These are phyloP conservation scores for Coprinopsis cinerea DNA, from an alignment of 768 basidiomycete genomes.

Conservation along the genomic window DNA sequence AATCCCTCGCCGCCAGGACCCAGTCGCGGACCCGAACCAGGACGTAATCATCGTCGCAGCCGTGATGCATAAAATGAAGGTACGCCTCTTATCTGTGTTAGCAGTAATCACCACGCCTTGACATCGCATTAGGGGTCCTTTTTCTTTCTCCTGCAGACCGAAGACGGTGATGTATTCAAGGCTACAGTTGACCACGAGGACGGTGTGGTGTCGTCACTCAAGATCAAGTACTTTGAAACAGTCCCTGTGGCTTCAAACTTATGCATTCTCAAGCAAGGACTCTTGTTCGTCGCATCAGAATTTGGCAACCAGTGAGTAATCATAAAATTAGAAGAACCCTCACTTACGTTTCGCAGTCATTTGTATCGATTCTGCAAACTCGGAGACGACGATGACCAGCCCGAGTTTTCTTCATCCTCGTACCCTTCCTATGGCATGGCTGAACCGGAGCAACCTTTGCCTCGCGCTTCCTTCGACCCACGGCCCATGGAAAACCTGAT, in stretches of 20 bases:
- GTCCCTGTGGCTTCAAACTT: constrained; percentile 89
- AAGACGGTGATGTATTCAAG: constrained; percentile 96
- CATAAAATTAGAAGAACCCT: constrained; percentile 9
- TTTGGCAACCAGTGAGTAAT: constrained; percentile 88
- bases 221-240: constrained; percentile 99
- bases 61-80: constrained; percentile 99
- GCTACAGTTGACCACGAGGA: constrained; percentile 98
- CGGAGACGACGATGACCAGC: constrained; percentile 94
- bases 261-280: constrained; percentile 97
- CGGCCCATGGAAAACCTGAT: constrained; percentile 83
- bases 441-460: constrained; percentile 57
- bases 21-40: constrained; percentile 76
- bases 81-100: too few relatives aligned
- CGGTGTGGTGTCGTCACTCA: constrained; percentile 85
- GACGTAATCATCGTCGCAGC: constrained; percentile 88
- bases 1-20: constrained; percentile 88
- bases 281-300: constrained; percentile 95
- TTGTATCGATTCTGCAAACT: constrained; percentile 98
- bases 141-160: constrained; percentile 98
- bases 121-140: too few relatives aligned
- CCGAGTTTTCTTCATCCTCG: constrained; percentile 83
- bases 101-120: too few relatives aligned
- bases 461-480: constrained; percentile 80
- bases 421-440: constrained; percentile 84
- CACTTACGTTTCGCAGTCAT: constrained; percentile 59